phyloP scores from a whole-genome alignment of 1,284 basidiomycete species.

The Boletellus deceptivus region DNA sequence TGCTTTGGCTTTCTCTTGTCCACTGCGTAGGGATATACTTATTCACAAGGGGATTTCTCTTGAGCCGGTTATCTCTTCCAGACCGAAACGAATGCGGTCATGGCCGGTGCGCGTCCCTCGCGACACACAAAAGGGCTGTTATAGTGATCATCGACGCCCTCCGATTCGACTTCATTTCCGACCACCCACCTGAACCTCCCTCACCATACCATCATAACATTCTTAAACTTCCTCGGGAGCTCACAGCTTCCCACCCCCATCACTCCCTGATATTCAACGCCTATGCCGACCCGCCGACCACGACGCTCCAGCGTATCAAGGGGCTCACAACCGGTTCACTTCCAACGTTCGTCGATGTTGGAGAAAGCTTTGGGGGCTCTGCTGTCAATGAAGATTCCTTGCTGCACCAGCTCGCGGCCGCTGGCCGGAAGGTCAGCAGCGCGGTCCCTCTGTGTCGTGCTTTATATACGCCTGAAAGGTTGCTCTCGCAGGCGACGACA shows the following conservation, averaged over 20 bases:
- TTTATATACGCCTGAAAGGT: conserved; percentile 39
- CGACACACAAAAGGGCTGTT: conserved; percentile 77
- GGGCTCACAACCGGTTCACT: conserved; percentile 93
- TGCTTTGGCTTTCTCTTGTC: conserved; percentile 59
- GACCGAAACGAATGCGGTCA: conserved; percentile 50
- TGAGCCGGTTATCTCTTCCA: conserved; percentile 78
- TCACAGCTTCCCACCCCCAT: conserved; percentile 60
- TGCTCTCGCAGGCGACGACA: conserved; percentile 95
- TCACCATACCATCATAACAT: conserved; percentile 82
- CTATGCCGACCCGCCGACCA: conserved; percentile 92
- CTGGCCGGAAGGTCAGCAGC: conserved; percentile 56
- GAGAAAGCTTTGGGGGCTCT: conserved; percentile 87
- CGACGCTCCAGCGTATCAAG: conserved; percentile 94
- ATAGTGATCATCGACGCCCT: conserved; percentile 91
- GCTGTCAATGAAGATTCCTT: conserved; percentile 88
- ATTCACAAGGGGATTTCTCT: conserved; percentile 87
- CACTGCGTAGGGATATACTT: conserved; percentile 70
- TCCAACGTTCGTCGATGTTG: conserved; percentile 94
- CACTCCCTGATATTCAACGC: conserved; percentile 87
- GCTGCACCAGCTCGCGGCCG: conserved; percentile 54
- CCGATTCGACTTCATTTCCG: conserved; percentile 91
- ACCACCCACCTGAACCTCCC: conserved; percentile 56
- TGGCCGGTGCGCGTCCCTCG: conserved; percentile 46
- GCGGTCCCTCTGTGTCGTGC: background rate
- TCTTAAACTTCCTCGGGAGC: conserved; percentile 73